These are phyloP conservation scores for Fusarium sp. DNA, from an alignment of 2,329 filamentous ascomycete genomes.

Conservation along the genomic window DNA sequence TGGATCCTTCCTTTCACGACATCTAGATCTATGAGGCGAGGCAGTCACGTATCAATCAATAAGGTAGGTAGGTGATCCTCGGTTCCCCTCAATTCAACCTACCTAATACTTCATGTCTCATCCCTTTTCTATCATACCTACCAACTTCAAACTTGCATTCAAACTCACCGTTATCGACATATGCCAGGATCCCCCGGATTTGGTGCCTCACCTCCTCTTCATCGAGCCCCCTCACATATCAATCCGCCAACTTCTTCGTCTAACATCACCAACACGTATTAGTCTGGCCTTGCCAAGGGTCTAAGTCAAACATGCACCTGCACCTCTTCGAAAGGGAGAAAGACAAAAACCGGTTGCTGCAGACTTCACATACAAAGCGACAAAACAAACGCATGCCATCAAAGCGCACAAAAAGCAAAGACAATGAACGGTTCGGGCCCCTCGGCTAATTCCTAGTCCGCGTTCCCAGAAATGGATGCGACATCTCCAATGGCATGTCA, in stretches of 20 bases:
- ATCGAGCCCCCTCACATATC: constrained; percentile 28
- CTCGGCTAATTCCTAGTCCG: constrained; percentile 17
- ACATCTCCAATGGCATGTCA: not conserved
- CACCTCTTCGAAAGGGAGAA: constrained; percentile 20
- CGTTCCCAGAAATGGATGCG: constrained; percentile 4
- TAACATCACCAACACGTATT: constrained; percentile 2
- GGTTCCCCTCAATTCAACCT: not conserved
- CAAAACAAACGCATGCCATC: constrained; percentile 1
- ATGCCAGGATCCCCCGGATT: constrained; percentile 18
- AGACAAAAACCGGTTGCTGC: constrained; percentile 8
- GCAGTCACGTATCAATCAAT: not conserved
- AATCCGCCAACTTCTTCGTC: constrained; percentile 3
- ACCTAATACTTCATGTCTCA: constrained; percentile 11
- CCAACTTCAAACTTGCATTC: not conserved
- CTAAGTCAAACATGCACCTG: constrained; percentile 28
- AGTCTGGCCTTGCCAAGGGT: constrained; percentile 16
- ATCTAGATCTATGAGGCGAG: not conserved
- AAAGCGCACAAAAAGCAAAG: constrained; percentile 26
- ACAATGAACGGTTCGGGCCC: constrained; percentile 25
- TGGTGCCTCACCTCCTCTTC: constrained; percentile 18
- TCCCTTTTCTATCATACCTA: constrained; percentile 9
- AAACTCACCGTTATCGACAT: constrained; percentile 4
- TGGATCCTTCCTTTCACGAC: not conserved
- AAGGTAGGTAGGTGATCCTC: no score
- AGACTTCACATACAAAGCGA: not conserved